These are phyloP conservation scores for Austropuccinia psidii DNA, from an alignment of 1,284 basidiomycete species.

Conservation along the genomic window DNA sequence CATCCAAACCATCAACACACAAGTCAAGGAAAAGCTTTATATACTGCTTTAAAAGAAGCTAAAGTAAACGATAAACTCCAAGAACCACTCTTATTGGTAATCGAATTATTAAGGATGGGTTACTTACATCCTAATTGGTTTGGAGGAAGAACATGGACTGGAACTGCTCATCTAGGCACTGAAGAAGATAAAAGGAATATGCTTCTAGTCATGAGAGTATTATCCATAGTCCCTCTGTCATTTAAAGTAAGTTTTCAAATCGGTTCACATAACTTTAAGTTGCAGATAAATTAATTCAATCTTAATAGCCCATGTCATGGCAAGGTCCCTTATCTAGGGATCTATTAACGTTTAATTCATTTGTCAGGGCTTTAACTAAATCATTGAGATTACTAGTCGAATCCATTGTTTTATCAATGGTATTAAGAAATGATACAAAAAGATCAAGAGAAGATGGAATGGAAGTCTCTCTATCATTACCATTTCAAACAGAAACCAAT, in stretches of 20 bases:
- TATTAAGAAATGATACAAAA: constrained; percentile 77
- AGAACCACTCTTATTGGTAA: constrained; percentile 83
- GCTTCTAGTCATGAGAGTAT: constrained; percentile 88
- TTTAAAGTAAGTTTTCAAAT: constrained; percentile 59
- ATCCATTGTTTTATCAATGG: constrained; percentile 81
- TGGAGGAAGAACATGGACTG: constrained; percentile 78
- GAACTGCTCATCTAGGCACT: constrained; percentile 87
- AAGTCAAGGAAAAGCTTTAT: constrained; percentile 60
- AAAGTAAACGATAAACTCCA: constrained; percentile 97
- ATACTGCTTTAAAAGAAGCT: constrained; percentile 65
- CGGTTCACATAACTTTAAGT: not conserved
- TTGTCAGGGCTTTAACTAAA: constrained; percentile 79
- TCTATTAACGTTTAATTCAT: constrained; percentile 95
- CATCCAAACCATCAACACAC: constrained; percentile 79
- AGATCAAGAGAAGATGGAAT: constrained; percentile 80
- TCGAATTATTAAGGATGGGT: constrained; percentile 85
- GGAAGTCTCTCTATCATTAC: constrained; percentile 63
- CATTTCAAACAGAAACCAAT: constrained; percentile 93
- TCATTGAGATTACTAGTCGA: constrained; percentile 84
- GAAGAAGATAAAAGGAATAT: constrained; percentile 64
- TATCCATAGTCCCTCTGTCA: constrained; percentile 83
- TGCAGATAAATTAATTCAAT: not conserved
- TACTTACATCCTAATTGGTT: constrained; percentile 90
- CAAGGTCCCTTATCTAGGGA: constrained; percentile 90
- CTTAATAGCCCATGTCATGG: constrained; percentile 54